Evolutionary conservation across 306 rosid species (phyloP).

Genomic region (Lathyrus oleraceus): DNA sequence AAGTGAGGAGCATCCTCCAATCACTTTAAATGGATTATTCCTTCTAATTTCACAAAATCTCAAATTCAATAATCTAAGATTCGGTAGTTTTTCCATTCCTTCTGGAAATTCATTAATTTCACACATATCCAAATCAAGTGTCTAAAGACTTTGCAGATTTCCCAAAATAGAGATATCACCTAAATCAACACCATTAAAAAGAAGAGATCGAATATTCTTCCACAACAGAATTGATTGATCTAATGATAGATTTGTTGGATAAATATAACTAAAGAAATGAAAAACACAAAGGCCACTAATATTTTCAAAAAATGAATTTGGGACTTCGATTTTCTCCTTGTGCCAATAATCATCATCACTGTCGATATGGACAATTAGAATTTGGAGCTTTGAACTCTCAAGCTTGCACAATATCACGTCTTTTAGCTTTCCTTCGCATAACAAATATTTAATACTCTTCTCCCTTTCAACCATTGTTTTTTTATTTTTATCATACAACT

Average conservation of each 20-base stretch:
- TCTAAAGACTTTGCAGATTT: neutral
- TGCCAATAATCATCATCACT: rapidly evolving
- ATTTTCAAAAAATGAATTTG: neutral
- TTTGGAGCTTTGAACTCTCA: constrained; percentile 10
- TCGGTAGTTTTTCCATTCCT: neutral
- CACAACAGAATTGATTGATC: neutral
- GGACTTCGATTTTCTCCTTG: rapidly evolving
- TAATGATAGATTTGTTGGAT: rapidly evolving
- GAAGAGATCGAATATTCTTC: neutral
- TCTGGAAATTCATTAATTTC: neutral
- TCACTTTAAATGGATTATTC: constrained; percentile 22
- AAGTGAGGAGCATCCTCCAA: constrained; percentile 1
- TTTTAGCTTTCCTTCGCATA: neutral
- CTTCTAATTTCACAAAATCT: rapidly evolving
- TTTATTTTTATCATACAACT: neutral
- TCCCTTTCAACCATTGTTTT: neutral
- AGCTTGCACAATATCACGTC: neutral
- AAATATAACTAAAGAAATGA: neutral
- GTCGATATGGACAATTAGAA: neutral
- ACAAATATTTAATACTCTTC: neutral
- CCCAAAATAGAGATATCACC: constrained; percentile 18
- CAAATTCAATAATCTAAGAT: constrained; percentile 21
- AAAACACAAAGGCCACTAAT: constrained; percentile 9
- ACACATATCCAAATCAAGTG: neutral
- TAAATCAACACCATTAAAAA: rapidly evolving